Conservation (phyloP, 768 basidiomycete genomes). For the Mycena latifolia region DNA sequence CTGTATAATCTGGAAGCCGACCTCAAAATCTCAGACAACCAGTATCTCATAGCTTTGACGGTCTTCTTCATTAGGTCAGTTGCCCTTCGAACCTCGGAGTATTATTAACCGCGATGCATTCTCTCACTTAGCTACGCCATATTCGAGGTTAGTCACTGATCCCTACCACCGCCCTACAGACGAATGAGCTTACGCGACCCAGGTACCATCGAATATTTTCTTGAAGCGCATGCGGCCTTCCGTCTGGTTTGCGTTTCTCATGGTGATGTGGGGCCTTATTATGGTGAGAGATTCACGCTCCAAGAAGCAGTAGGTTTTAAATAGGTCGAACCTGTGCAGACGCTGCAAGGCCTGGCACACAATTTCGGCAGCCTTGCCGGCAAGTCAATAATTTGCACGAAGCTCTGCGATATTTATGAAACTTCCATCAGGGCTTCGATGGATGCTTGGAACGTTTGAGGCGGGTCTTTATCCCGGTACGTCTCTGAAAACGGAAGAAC, state of each 20-base stretch:
- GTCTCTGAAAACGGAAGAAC: slow-evolving; percentile 65
- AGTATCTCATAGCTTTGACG: slow-evolving; percentile 77
- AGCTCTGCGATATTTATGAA: slow-evolving; percentile 1
- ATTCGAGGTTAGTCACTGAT: slow-evolving; percentile 64
- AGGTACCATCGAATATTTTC: slow-evolving; percentile 59
- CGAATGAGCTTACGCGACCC: background rate
- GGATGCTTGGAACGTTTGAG: slow-evolving; percentile 75
- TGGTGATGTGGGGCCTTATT: slow-evolving; percentile 61
- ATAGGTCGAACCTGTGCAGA: slow-evolving; percentile 48
- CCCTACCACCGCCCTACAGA: background rate
- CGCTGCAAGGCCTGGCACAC: slow-evolving; percentile 71
- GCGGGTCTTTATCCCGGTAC: slow-evolving; percentile 67
- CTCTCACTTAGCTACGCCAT: slow-evolving; percentile 58
- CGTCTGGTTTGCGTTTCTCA: slow-evolving; percentile 70
- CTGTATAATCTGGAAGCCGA: slow-evolving; percentile 70
- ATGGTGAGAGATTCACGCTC: slow-evolving; percentile 47
- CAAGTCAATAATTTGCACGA: slow-evolving; percentile 44
- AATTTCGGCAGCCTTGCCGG: slow-evolving; percentile 75
- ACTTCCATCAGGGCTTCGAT: slow-evolving; percentile 64
- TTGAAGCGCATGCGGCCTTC: slow-evolving; percentile 73
- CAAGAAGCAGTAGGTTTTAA: slow-evolving; percentile 20
- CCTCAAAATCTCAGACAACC: slow-evolving; percentile 69
- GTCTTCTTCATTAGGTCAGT: slow-evolving; percentile 69
- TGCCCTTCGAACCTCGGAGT: background rate
- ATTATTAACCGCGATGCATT: slow-evolving; percentile 6